Percentiles rank a stretch among this genome's conserved stretches.
Evolutionary conservation across 148 eudicot species (phyloP).

Genomic region (Rhododendron williamsianum): DNA sequence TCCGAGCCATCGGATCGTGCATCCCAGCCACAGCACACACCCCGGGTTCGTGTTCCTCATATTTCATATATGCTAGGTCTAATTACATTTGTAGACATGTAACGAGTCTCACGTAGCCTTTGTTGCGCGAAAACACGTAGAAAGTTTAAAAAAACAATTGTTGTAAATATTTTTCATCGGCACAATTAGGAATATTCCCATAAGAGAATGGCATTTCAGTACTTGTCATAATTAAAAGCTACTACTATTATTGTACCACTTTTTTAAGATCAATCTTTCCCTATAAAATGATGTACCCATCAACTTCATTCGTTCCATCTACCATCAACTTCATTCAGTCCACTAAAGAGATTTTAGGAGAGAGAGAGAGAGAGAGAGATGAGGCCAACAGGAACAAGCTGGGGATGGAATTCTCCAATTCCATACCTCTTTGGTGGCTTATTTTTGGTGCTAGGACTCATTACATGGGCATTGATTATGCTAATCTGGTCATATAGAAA

Average conservation of each 20-base stretch:
- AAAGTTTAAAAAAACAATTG: background rate
- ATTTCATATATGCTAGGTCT: too few relatives aligned
- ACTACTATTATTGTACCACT: background rate
- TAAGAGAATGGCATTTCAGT: background rate
- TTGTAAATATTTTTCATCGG: background rate
- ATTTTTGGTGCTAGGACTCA: background rate
- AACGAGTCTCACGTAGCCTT: too few relatives aligned
- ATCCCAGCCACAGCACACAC: too few relatives aligned
- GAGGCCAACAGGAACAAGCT: background rate
- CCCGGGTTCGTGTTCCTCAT: too few relatives aligned
- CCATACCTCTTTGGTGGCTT: constrained; percentile 2
- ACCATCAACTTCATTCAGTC: background rate
- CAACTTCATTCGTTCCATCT: background rate
- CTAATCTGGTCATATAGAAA: background rate
- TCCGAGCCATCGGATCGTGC: too few relatives aligned
- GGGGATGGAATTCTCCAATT: constrained; percentile 9
- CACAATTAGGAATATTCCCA: background rate
- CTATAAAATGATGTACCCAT: background rate
- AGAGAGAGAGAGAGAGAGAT: constrained; percentile 2
- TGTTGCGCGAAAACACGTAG: background rate
- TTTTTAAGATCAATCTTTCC: background rate
- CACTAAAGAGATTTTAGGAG: background rate
- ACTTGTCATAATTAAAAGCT: background rate
- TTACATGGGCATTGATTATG: background rate
- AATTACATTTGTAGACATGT: too few relatives aligned